phyloP scores from a whole-genome alignment of 2,329 filamentous ascomycete genomes.

The Epichloe typhina region DNA sequence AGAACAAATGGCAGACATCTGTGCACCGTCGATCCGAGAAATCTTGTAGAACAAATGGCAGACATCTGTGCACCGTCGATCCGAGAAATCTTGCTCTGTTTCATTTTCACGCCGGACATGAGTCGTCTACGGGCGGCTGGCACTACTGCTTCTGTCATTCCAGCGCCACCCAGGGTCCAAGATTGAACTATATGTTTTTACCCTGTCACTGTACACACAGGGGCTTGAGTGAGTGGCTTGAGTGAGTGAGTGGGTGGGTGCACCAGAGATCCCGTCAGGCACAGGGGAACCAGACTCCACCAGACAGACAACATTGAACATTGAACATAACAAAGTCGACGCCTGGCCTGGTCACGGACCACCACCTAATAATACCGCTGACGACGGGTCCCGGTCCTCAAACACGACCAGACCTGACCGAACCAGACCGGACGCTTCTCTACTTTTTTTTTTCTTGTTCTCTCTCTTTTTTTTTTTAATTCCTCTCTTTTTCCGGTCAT shows the following conservation, averaged over 20 bases:
- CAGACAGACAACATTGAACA: no score
- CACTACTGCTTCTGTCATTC: not conserved
- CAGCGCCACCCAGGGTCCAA: not conserved
- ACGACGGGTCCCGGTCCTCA: not conserved
- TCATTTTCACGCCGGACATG: not conserved
- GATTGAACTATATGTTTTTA: no score
- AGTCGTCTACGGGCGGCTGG: not conserved
- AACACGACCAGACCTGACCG: not conserved
- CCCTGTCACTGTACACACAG: no score
- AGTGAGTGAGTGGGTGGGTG: not conserved
- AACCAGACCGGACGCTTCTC: not conserved
- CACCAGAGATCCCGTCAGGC: no score
- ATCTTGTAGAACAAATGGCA: no score
- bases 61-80: no score
- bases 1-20: no score
- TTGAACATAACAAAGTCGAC: no score
- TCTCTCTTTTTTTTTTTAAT: not conserved
- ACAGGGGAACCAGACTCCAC: no score
- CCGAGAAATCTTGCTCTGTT: no score
- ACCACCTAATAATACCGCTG: not conserved
- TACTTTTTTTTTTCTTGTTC: not conserved
- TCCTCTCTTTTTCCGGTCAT: not conserved
- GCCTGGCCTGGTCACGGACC: not conserved
- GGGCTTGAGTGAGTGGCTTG: no score
- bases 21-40: no score